phyloP scores from a whole-genome alignment of 306 rosid species.

The Cucurbita pepo region DNA sequence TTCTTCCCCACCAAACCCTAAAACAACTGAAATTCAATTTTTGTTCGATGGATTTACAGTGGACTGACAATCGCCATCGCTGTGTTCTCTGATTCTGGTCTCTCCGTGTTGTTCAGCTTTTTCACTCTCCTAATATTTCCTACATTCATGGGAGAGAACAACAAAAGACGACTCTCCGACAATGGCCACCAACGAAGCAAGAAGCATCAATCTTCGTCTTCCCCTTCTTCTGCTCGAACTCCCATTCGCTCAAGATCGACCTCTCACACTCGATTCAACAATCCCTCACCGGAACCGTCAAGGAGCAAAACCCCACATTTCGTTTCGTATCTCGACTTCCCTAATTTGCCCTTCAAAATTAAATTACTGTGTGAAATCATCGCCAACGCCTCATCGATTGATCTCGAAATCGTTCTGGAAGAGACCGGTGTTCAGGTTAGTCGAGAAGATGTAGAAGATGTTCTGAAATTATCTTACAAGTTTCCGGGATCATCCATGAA shows the following conservation, averaged over 20 bases:
- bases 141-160: not conserved
- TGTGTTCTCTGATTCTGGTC: not conserved
- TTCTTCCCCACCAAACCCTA: not conserved
- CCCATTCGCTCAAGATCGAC: not conserved
- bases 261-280: not conserved
- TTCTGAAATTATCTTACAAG: slow-evolving; percentile 42
- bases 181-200: not conserved
- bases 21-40: not conserved
- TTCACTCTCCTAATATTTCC: not conserved
- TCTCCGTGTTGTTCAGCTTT: not conserved
- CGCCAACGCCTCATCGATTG: slow-evolving; percentile 22
- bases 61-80: not conserved
- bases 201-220: not conserved
- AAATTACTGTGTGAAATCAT: slow-evolving; percentile 31
- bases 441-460: slow-evolving; percentile 37
- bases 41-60: not conserved
- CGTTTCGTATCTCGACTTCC: slow-evolving; percentile 25
- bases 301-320: slow-evolving; percentile 8
- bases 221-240: not conserved
- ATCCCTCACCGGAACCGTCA: not conserved
- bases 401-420: slow-evolving; percentile 22
- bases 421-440: slow-evolving; percentile 18
- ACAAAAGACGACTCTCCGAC: not conserved
- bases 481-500: slow-evolving; percentile 42
- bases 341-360: slow-evolving; percentile 13